Evolutionary conservation across 23 red algal genomes (phyloP), one percentile per base, ranked within the genome.

Genomic region (Gracilaria domingensis): DNA sequence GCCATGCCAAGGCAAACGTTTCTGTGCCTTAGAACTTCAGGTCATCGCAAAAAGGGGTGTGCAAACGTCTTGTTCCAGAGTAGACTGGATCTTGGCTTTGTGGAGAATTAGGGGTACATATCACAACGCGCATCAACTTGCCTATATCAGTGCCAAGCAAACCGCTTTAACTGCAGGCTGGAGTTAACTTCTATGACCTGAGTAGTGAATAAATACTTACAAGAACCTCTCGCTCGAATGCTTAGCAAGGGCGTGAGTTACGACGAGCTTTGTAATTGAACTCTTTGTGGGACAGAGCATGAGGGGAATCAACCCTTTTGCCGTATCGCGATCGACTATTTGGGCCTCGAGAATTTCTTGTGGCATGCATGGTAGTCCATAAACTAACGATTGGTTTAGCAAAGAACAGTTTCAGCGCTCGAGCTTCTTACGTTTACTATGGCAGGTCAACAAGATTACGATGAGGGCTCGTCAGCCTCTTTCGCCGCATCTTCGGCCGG

Each of bases 391-490:
- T 55, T 14, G 11, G 6, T 55, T 55, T 20, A 20, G 64, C 64
- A 69, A 36, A 69, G 1, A 64, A 7, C 38, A 69, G 12, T 37
- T 69, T 69, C 32, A 69, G 64, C 30, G 59, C 64, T 69, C 26
- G 64, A 37, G 33, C 16, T 69, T 69, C 64, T 69, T 32, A 69
- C 2, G 26, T 69, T 69, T 69, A 69, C 64, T 69, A 69, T 34
- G 32, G 26, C 64, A 69, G 7, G 36, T 69, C 17, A 37, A 30
- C 17, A 17, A 50, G 42, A 50, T 42, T 77, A 77, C 39, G 72
- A 77, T 30, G 72, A 25, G 16, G 54, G 79, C 50, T 62, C 4
- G 35, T 59, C 79, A 82, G 25, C 18, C 79, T 82, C 37, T 82
- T 60, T 0, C 2, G 37, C 79, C 2, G 20, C 54, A 7, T 35